Evolutionary conservation across 2,329 filamentous ascomycete species (phyloP), one percentile per base, ranked within the genome.

Genomic region (Cylindrodendrum hubeiense): DNA sequence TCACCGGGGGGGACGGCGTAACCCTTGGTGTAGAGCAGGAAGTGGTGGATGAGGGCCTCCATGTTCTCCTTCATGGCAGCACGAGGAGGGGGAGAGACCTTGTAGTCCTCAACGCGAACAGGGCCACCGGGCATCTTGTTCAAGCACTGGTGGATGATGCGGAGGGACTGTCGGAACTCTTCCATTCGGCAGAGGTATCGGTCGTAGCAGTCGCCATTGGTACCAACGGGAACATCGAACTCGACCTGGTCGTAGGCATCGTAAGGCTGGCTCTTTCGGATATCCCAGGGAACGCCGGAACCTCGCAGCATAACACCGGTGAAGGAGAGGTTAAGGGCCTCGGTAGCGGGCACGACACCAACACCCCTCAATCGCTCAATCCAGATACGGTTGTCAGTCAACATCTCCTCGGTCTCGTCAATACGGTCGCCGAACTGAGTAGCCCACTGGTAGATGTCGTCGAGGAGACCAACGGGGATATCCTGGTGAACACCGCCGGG

Each of bases 41-140:
- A 99, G 86, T 99, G 96, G 85, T 99, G 96, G 79, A 99, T 99
- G 46, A 99, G 89, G 41, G 96, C 95, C 85, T 99, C 96, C 97
- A 99, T 99, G 86, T 99, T 99, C 89, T 99, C 96, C 89, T 99
- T 99, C 96, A 99, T 99, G 77, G 96, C 96, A 47, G 93, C 87
- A 77, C 96, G 91, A n/a, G 96, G 97, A 67, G 96, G 96, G 22
- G 96, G 96, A 3, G 93, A 92, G 77, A 99, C 89, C 89, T 99
- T 99, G 90, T 98, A 99, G 83, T 99, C 96, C 83, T 99, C 96
- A 44, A 98, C 94, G 73, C 95, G 93, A 78, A 98, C 89, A 56
- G 96, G 96, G 28, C 96, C 96, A 52, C 93, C 88, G 52, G 97
- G 95, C 93, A 99, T 99, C 86, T 99, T 94, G 88, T 99, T 98